A percentile compares a stretch with the other conserved stretches of the same genome.
Conservation (phyloP, 805 yeast genomes). For the Brettanomyces bruxellensis region DNA sequence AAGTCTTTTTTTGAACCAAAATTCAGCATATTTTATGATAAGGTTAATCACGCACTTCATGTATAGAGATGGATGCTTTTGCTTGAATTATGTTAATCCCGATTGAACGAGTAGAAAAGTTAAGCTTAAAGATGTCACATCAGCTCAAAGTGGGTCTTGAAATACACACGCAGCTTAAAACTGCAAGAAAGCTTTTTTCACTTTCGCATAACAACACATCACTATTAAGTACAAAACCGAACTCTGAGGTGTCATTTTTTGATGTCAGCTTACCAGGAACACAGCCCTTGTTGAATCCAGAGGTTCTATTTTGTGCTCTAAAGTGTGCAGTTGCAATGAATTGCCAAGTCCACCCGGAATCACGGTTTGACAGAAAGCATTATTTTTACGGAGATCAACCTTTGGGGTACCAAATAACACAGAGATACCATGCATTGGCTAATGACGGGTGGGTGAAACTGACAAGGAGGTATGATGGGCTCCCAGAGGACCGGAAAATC, state of each 20-base stretch:
- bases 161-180: constrained; percentile 82
- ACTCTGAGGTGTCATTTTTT: constrained; percentile 62
- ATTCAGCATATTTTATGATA: too few relatives aligned
- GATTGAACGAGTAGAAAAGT: too few relatives aligned
- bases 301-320: constrained; percentile 62
- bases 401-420: constrained; percentile 91
- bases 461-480: constrained; percentile 39
- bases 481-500: constrained; percentile 37
- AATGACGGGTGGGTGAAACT: constrained; percentile 51
- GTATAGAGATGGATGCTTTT: too few relatives aligned
- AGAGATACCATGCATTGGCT: constrained; percentile 75
- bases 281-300: constrained; percentile 71
- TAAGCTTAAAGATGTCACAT: constrained; percentile 1
- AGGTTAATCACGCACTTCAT: too few relatives aligned
- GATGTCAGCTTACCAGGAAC: constrained; percentile 91
- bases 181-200: constrained; percentile 71
- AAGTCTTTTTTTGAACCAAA: too few relatives aligned
- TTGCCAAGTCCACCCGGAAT: constrained; percentile 42
- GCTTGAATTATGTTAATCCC: too few relatives aligned
- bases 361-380: constrained; percentile 87
- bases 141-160: constrained; percentile 78
- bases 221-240: constrained; percentile 40
- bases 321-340: constrained; percentile 65
- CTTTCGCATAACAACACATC: constrained; percentile 40
- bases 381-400: constrained; percentile 97